phyloP scores from a whole-genome alignment of 1,139 yeast species.

The Suhomyces bribrorum region DNA sequence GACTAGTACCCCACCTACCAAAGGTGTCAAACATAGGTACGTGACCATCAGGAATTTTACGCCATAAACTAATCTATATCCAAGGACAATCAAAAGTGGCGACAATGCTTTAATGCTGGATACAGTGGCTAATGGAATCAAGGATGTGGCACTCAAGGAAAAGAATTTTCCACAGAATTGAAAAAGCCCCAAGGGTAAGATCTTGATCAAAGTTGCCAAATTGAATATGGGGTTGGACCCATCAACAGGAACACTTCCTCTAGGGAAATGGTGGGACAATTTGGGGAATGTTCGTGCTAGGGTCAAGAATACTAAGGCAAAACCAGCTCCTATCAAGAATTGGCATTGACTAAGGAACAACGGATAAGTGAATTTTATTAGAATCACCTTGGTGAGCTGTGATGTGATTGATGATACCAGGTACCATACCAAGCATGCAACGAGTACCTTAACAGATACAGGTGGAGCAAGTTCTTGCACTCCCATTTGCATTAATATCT shows the following conservation, averaged over 20 bases:
- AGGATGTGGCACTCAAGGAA: slow-evolving; percentile 40
- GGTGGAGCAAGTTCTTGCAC: slow-evolving; percentile 23
- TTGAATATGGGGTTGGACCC: slow-evolving; percentile 24
- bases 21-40: slow-evolving; percentile 38
- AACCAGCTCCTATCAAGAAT: slow-evolving; percentile 39
- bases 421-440: slow-evolving; percentile 47
- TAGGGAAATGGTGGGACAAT: slow-evolving; percentile 26
- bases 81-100: slow-evolving; percentile 39
- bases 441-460: slow-evolving; percentile 32
- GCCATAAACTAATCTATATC: slow-evolving; percentile 35
- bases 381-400: slow-evolving; percentile 46
- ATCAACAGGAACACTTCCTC: slow-evolving; percentile 33
- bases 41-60: slow-evolving; percentile 37
- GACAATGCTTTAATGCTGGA: slow-evolving; percentile 44
- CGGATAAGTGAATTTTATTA: slow-evolving; percentile 48
- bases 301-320: slow-evolving; percentile 27
- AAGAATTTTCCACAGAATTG: slow-evolving; percentile 42
- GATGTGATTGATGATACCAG: slow-evolving; percentile 48
- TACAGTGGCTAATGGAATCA: slow-evolving; percentile 42
- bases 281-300: slow-evolving; percentile 24
- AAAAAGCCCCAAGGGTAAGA: slow-evolving; percentile 41
- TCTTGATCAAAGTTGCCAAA: slow-evolving; percentile 25
- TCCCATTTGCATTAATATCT: slow-evolving; percentile 6
- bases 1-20: slow-evolving; percentile 40
- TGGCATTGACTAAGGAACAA: slow-evolving; percentile 53